Percentiles rank a stretch among this genome's conserved stretches.
Evolutionary conservation across 345 rosid species (phyloP).

Genomic region (Physaria fendleri): DNA sequence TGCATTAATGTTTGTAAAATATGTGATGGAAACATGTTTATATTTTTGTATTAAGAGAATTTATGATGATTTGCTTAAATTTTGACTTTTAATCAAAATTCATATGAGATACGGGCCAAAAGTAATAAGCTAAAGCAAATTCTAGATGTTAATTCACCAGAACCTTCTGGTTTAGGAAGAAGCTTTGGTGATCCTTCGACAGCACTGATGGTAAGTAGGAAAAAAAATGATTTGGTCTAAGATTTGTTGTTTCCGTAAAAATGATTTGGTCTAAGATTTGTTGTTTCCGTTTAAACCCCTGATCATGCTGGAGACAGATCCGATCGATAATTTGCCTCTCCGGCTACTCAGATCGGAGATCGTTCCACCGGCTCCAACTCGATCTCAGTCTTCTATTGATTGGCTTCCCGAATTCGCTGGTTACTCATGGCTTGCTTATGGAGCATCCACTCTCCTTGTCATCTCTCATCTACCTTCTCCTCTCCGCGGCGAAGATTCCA

Average conservation of each 20-base stretch:
- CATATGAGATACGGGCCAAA: background rate
- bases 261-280: conserved; percentile 5
- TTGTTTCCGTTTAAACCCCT: conserved; percentile 21
- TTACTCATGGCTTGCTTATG: conserved; percentile 92
- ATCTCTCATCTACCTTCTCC: conserved; percentile 90
- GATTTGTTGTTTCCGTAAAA: conserved; percentile 18
- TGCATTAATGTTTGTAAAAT: background rate
- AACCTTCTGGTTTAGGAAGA: background rate
- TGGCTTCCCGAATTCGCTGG: conserved; percentile 82
- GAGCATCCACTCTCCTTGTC: conserved; percentile 81
- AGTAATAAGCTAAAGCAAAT: background rate
- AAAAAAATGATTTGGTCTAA: background rate
- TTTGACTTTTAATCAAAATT: too few species aligned
- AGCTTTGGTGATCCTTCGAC: background rate
- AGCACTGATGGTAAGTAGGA: background rate
- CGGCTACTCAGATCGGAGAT: conserved; percentile 51
- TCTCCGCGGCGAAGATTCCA: conserved; percentile 48
- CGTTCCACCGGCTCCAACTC: conserved; percentile 66
- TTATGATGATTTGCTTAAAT: too few species aligned
- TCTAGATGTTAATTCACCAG: too few species aligned
- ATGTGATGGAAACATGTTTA: background rate
- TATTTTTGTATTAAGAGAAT: too few species aligned
- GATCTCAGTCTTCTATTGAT: conserved; percentile 58
- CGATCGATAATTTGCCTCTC: conserved; percentile 51
- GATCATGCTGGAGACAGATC: conserved; percentile 51